Conservation (phyloP, 2,329 filamentous ascomycete species). For the Grosmannia clavigera region DNA sequence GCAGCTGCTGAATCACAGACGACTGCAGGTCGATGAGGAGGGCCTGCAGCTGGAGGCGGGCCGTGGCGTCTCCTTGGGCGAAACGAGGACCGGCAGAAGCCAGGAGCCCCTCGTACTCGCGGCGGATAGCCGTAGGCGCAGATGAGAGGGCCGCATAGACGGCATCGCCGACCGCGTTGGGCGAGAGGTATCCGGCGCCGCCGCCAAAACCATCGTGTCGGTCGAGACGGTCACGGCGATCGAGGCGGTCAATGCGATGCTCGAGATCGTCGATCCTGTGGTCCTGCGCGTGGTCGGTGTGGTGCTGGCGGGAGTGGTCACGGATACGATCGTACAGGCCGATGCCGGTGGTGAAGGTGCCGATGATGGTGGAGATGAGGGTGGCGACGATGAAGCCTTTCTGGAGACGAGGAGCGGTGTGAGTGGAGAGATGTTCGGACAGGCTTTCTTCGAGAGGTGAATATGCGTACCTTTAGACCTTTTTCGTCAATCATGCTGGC, state of each 20-base stretch:
- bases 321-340: constrained; percentile 24
- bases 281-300: constrained; percentile 21
- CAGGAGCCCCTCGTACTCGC: constrained; percentile 22
- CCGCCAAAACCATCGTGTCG: constrained; percentile 1
- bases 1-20: constrained; percentile 24
- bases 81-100: constrained; percentile 20
- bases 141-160: constrained; percentile 18
- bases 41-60: constrained; percentile 23
- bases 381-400: constrained; percentile 27
- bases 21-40: constrained; percentile 25
- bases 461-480: constrained; percentile 19
- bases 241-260: constrained; percentile 10
- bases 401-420: constrained; percentile 10
- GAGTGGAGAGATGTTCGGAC: neutral
- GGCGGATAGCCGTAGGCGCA: constrained; percentile 20
- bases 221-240: constrained; percentile 11
- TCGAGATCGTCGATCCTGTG: constrained; percentile 20
- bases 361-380: constrained; percentile 24
- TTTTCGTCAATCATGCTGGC: constrained; percentile 24
- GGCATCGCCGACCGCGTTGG: constrained; percentile 17
- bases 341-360: constrained; percentile 24
- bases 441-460: neutral
- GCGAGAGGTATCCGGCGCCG: constrained; percentile 3
- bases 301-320: constrained; percentile 20
- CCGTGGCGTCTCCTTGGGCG: constrained; percentile 22